These are phyloP conservation scores for Rhizopogon roseolus DNA, from an alignment of 768 basidiomycete genomes.

Conservation along the genomic window DNA sequence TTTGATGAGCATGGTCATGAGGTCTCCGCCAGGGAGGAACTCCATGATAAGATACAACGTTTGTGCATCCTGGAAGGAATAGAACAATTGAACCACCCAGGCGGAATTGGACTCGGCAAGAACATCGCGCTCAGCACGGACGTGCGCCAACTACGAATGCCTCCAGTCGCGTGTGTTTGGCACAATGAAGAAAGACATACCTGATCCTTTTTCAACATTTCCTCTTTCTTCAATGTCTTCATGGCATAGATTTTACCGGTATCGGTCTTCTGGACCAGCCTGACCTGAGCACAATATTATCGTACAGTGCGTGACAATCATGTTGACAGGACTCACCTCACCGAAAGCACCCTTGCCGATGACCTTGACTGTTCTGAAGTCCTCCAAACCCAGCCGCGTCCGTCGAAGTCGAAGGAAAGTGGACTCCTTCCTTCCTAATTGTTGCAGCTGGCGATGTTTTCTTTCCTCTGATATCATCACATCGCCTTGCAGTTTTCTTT, in stretches of 20 bases:
- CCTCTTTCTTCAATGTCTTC: constrained; percentile 95
- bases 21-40: constrained; percentile 95
- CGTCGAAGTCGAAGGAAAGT: constrained; percentile 83
- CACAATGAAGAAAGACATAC: constrained; percentile 34
- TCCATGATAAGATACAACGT: constrained; percentile 99
- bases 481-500: constrained; percentile 72
- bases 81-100: constrained; percentile 96
- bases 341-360: constrained; percentile 99
- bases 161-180: constrained; percentile 1
- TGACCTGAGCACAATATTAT: constrained; percentile 42
- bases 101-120: constrained; percentile 91
- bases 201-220: constrained; percentile 99
- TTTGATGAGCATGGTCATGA: constrained; percentile 99
- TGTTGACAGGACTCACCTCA: constrained; percentile 52
- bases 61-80: constrained; percentile 94
- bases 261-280: constrained; percentile 93
- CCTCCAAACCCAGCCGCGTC: constrained; percentile 85
- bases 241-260: constrained; percentile 99
- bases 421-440: constrained; percentile 84
- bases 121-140: constrained; percentile 95
- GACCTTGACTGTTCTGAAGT: constrained; percentile 96
- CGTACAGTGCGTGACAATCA: not conserved
- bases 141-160: constrained; percentile 78
- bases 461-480: constrained; percentile 73
- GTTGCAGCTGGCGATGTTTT: constrained; percentile 77